Evolutionary conservation across 495 filamentous ascomycete genomes (phyloP).

Genomic region (Usnea hakonensis): DNA sequence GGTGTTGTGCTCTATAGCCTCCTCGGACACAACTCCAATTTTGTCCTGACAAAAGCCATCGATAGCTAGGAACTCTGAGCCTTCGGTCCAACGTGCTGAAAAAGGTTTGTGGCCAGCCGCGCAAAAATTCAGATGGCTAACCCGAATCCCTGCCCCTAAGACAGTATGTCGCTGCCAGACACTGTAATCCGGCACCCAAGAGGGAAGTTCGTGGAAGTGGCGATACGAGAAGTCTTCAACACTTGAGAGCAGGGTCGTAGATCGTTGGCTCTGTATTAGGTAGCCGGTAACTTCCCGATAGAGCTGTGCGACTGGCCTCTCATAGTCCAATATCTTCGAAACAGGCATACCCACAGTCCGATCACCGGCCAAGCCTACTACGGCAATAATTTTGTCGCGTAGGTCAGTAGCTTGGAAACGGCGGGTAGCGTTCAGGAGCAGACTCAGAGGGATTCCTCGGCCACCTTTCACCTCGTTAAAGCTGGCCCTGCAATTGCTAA

Average conservation of each 20-base stretch:
- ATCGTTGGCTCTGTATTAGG: neutral
- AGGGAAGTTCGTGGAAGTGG: neutral
- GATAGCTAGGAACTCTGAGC: constrained; percentile 1
- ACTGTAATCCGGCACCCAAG: constrained; percentile 15
- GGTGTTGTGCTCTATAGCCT: neutral
- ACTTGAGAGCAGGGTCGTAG: constrained; percentile 5
- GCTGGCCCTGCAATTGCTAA: constrained; percentile 5
- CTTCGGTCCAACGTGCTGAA: neutral
- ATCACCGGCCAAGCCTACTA: constrained; percentile 18
- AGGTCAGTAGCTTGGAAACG: constrained; percentile 23
- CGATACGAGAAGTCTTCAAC: constrained; percentile 7
- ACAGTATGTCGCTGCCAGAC: constrained; percentile 11
- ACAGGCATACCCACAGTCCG: neutral
- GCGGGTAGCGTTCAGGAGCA: constrained; percentile 5
- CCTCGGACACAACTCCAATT: neutral
- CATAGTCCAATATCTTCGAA: constrained; percentile 10
- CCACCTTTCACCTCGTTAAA: constrained; percentile 3
- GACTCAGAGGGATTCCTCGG: constrained; percentile 1
- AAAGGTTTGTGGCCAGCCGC: neutral
- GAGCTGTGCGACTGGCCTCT: constrained; percentile 1
- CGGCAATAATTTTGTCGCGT: constrained; percentile 28
- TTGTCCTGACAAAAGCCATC: constrained; percentile 1
- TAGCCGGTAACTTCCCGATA: constrained; percentile 11
- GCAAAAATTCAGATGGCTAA: constrained; percentile 7
- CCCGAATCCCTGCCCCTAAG: constrained; percentile 2